A percentile compares a stretch with the other conserved stretches of the same genome.
Conservation (phyloP, 768 basidiomycete genomes). For the Ramaria sp. region DNA sequence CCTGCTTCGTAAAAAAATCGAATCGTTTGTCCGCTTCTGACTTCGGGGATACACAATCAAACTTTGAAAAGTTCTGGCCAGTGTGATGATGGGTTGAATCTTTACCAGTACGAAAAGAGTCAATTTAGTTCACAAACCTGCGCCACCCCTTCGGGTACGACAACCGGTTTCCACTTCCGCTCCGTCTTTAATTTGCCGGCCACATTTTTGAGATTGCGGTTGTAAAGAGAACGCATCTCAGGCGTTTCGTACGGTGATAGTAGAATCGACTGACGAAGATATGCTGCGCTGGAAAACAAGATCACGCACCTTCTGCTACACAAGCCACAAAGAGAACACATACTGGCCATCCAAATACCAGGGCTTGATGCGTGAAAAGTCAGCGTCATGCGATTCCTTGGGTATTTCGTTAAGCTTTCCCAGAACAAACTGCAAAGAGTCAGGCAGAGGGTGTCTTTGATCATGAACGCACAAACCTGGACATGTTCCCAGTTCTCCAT, state of each 20-base stretch:
- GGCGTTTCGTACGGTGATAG: slow-evolving; percentile 84
- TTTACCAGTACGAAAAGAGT: not conserved
- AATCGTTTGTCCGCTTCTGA: slow-evolving; percentile 86
- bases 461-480: slow-evolving; percentile 43
- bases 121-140: slow-evolving; percentile 38
- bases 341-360: slow-evolving; percentile 97
- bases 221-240: slow-evolving; percentile 75
- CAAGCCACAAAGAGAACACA: slow-evolving; percentile 22
- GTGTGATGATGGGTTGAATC: no score
- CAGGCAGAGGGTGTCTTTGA: not conserved
- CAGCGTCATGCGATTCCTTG: slow-evolving; percentile 85
- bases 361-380: slow-evolving; percentile 94
- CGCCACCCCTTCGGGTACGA: slow-evolving; percentile 74
- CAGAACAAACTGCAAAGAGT: slow-evolving; percentile 61
- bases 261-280: slow-evolving; percentile 83
- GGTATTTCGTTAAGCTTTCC: slow-evolving; percentile 80
- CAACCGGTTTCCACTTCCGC: slow-evolving; percentile 56
- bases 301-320: not conserved
- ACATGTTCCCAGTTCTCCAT: slow-evolving; percentile 99
- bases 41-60: slow-evolving; percentile 57
- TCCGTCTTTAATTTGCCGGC: slow-evolving; percentile 72
- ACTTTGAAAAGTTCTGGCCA: slow-evolving; percentile 55
- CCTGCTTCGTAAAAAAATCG: slow-evolving; percentile 79
- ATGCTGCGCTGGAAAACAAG: slow-evolving; percentile 48
- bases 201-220: slow-evolving; percentile 65